phyloP scores from a whole-genome alignment of 257 asterid genomes.

The Solanum virginianum region DNA sequence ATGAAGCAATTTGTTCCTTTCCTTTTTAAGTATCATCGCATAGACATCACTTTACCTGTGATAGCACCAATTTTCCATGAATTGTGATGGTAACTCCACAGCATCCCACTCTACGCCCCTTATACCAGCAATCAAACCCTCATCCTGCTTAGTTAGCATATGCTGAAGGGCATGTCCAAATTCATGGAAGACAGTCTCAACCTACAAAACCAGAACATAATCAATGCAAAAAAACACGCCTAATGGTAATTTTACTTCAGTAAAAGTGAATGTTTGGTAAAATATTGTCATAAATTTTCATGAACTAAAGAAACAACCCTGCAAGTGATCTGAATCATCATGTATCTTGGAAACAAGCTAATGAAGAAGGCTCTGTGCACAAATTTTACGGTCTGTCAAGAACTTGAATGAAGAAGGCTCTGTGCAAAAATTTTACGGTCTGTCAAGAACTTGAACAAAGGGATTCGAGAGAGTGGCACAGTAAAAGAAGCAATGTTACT shows the following conservation, averaged over 20 bases:
- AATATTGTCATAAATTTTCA: not conserved
- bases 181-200: conserved; percentile 97
- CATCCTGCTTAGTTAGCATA: conserved; percentile 93
- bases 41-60: conserved; percentile 45
- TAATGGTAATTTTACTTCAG: not conserved
- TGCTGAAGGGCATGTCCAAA: conserved; percentile 99
- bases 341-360: not conserved
- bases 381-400: too few species aligned
- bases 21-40: not conserved
- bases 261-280: not conserved
- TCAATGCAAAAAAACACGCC: not conserved
- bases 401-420: too few species aligned
- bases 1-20: not conserved
- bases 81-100: conserved; percentile 92
- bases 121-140: conserved; percentile 98
- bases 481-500: not conserved
- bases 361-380: too few species aligned
- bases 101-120: conserved; percentile 97
- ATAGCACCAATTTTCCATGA: conserved; percentile 99
- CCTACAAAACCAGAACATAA: conserved; percentile 30
- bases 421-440: not conserved
- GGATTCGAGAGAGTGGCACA: not conserved
- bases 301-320: not conserved
- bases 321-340: not conserved
- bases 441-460: not conserved